Evolutionary conservation across 768 basidiomycete species (phyloP).

Genomic region (Psilocybe azurescens): DNA sequence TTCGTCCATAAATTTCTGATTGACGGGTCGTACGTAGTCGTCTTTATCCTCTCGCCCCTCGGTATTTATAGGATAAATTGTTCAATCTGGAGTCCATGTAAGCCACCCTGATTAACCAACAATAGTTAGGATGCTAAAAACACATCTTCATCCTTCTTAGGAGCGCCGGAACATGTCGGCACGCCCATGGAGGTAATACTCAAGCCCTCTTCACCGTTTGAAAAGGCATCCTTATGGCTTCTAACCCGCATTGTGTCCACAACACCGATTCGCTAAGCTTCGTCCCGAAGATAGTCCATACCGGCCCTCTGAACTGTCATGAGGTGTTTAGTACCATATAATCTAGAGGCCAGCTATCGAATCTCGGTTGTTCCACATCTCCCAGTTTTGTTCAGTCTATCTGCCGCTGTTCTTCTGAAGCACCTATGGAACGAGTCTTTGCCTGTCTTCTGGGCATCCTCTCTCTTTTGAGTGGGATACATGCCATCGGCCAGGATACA

Average conservation of each 20-base stretch:
- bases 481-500: slow-evolving; percentile 52
- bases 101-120: background rate
- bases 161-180: background rate
- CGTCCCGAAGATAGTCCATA: slow-evolving; percentile 24
- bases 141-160: background rate
- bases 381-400: background rate
- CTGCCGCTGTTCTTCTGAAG: background rate
- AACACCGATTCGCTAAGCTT: slow-evolving; percentile 7
- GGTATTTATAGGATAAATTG: slow-evolving; percentile 12
- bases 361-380: background rate
- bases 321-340: slow-evolving; percentile 8
- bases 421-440: slow-evolving; percentile 21
- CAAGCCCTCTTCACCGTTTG: background rate
- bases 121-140: background rate
- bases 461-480: slow-evolving; percentile 22
- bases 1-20: slow-evolving; percentile 9
- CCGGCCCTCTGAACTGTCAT: slow-evolving; percentile 21
- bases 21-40: background rate
- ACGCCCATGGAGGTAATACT: background rate
- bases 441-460: slow-evolving; percentile 20
- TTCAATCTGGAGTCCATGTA: background rate
- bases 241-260: slow-evolving; percentile 5
- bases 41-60: slow-evolving; percentile 1
- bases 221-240: background rate
- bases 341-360: background rate